Base-by-base conservation (phyloP, 2,329 filamentous ascomycete species). In the Pleoardoris graminearum region DNA sequence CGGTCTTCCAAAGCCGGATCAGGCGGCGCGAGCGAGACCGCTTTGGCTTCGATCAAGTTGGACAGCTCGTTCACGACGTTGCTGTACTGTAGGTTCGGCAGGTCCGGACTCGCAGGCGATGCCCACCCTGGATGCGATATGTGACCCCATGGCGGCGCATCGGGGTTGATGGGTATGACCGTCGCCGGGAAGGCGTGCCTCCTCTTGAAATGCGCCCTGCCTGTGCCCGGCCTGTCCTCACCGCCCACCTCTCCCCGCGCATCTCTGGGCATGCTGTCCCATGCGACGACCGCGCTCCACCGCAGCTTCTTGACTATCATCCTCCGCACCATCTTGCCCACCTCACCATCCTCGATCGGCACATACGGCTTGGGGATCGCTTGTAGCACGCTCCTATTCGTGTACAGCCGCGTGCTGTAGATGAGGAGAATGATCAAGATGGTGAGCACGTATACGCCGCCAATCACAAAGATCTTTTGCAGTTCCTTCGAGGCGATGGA, bases 121-220 rank as follows among this genome's bases (percentile, higher is more conserved):
- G 88, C 88, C 93, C 94, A 97, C 46, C 93, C 94, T 14, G 85
- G 80, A 69, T 99, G 94, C 54, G 89, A 84, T 47, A 97, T 85
- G n/a, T 84, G 77, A 19, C 90, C 91, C 93, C 93, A 97, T 58
- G 77, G 83, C 22, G 88, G 83, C 37, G 64, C 79, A 69, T 58
- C 50, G 51, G 71, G 46, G 65, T 76, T 68, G 58, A 80, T 64
- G 7, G 68, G 63, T 8, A 79, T 73, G 23, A 74, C 65, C 2
- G 67, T 73, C 17, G 62, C 58, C 17, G 66, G 57, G 19, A 54
- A 57, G 16, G 55, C 55, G 48, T 66, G 65, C 48, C 60, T 69
- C 45, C 66, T 69, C 61, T 58, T 61, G 48, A 66, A 60, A 27
- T 69, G 67, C 25, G 74, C 65, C 38, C 65, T 69, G 33, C 55